A percentile compares a stretch with the other conserved stretches of the same genome.
Evolutionary conservation across 108 stramenopile genomes (phyloP).

Genomic region (Parmales sp.): DNA sequence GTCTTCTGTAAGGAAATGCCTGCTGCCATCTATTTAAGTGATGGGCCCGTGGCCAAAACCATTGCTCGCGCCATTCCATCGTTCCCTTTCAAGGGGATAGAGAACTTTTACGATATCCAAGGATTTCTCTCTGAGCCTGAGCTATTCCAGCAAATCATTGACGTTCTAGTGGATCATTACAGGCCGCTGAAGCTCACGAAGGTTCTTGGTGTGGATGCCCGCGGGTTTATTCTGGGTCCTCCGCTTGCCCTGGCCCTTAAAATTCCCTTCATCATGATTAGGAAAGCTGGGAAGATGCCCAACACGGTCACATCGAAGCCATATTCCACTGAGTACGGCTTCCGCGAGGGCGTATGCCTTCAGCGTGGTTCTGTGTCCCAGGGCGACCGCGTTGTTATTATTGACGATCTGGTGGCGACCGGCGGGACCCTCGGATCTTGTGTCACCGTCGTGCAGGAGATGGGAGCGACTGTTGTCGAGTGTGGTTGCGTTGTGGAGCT

Average conservation of each 20-base stretch:
- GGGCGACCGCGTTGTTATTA: slow-evolving; percentile 80
- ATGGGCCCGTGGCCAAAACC: too few species aligned
- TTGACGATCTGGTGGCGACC: slow-evolving; percentile 96
- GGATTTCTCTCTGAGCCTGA: slow-evolving; percentile 81
- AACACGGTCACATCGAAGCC: slow-evolving; percentile 64
- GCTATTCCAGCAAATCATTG: slow-evolving; percentile 76
- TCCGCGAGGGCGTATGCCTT: slow-evolving; percentile 75
- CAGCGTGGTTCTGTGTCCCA: slow-evolving; percentile 70
- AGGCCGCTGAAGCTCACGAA: slow-evolving; percentile 63
- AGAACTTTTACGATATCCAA: slow-evolving; percentile 94
- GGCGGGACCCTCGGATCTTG: slow-evolving; percentile 82
- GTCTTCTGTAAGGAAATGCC: too few species aligned
- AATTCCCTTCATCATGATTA: slow-evolving; percentile 95
- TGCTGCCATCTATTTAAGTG: too few species aligned
- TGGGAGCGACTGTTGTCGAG: slow-evolving; percentile 65
- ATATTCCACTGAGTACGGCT: slow-evolving; percentile 91
- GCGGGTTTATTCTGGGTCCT: slow-evolving; percentile 80
- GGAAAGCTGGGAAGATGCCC: slow-evolving; percentile 97
- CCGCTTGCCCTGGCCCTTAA: slow-evolving; percentile 90
- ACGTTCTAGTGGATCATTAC: slow-evolving; percentile 74
- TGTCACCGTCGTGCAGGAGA: slow-evolving; percentile 59
- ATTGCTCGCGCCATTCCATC: slow-evolving; percentile 91
- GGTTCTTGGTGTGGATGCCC: slow-evolving; percentile 51
- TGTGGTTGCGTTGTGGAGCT: slow-evolving; percentile 82
- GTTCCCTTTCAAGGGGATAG: slow-evolving; percentile 96